Conservation (phyloP, 2,329 filamentous ascomycete genomes). For the Ophiostoma montium region DNA sequence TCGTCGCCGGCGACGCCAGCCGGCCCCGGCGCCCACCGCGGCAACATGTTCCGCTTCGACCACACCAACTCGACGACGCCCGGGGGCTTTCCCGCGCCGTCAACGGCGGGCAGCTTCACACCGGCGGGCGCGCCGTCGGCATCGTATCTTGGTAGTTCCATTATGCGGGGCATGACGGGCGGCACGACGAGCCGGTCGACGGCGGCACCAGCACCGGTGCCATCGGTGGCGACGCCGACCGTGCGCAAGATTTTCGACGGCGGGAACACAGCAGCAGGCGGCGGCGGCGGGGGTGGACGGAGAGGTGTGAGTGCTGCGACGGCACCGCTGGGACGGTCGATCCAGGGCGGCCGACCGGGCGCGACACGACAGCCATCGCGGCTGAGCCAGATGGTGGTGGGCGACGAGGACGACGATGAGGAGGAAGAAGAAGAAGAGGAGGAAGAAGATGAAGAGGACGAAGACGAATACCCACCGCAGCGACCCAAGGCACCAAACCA, state of each 20-base stretch:
- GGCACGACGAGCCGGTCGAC: background rate
- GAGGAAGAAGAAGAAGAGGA: constrained; percentile 23
- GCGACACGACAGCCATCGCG: constrained; percentile 30
- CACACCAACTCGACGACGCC: constrained; percentile 38
- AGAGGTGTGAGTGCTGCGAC: constrained; percentile 15
- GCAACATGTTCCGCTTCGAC: constrained; percentile 25
- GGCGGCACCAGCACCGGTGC: background rate
- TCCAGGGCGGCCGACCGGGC: constrained; percentile 18
- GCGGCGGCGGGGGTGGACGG: constrained; percentile 17
- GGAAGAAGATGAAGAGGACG: constrained; percentile 12
- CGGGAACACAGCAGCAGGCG: background rate
- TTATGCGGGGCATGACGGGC: constrained; percentile 26
- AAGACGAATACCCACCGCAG: constrained; percentile 5
- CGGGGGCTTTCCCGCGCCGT: constrained; percentile 35
- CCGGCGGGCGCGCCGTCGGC: constrained; percentile 41
- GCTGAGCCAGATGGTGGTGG: constrained; percentile 31
- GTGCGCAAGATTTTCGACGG: constrained; percentile 9
- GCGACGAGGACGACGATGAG: constrained; percentile 25
- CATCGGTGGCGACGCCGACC: background rate
- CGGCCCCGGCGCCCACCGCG: background rate
- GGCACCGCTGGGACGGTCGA: constrained; percentile 34
- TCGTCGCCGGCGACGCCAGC: constrained; percentile 11
- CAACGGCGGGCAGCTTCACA: constrained; percentile 40
- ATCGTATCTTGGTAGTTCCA: constrained; percentile 40
- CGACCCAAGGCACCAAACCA: background rate